Percentiles rank a stretch among this genome's conserved stretches.
phyloP scores from a whole-genome alignment of 2,329 filamentous ascomycete genomes.

The Byssochlamys sp. region DNA sequence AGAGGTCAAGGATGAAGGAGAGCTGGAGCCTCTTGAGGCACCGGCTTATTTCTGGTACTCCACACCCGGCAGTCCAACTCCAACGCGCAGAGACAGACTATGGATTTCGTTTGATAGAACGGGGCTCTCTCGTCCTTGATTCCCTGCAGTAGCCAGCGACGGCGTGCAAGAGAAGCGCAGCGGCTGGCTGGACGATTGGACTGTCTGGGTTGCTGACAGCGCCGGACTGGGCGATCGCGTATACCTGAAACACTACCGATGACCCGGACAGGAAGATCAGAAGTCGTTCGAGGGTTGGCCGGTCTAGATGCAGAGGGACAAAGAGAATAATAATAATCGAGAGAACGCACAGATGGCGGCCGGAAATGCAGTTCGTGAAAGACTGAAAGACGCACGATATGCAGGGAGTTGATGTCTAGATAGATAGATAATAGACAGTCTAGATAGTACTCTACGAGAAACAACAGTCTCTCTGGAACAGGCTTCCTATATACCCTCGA shows the following conservation, averaged over 20 bases:
- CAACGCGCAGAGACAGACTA: background rate
- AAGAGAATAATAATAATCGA: constrained; percentile 3
- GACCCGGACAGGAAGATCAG: background rate
- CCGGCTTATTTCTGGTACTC: background rate
- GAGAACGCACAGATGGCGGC: background rate
- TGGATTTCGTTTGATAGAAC: background rate
- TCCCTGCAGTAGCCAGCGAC: background rate
- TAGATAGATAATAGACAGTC: background rate
- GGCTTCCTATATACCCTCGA: background rate
- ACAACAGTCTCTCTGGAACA: background rate
- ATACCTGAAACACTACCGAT: background rate
- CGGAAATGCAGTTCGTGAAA: background rate
- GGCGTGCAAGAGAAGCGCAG: background rate
- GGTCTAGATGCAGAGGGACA: background rate
- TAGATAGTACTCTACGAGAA: background rate
- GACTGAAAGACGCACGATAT: background rate
- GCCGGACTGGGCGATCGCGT: background rate
- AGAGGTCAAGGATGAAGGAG: background rate
- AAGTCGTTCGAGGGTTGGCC: background rate
- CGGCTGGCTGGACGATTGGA: background rate
- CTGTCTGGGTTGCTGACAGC: background rate
- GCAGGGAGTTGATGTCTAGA: background rate
- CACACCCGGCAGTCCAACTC: background rate
- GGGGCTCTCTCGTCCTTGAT: background rate
- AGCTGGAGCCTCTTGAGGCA: background rate